Evolutionary conservation across 306 rosid genomes (phyloP).

Genomic region (Boehmeria nivea): DNA sequence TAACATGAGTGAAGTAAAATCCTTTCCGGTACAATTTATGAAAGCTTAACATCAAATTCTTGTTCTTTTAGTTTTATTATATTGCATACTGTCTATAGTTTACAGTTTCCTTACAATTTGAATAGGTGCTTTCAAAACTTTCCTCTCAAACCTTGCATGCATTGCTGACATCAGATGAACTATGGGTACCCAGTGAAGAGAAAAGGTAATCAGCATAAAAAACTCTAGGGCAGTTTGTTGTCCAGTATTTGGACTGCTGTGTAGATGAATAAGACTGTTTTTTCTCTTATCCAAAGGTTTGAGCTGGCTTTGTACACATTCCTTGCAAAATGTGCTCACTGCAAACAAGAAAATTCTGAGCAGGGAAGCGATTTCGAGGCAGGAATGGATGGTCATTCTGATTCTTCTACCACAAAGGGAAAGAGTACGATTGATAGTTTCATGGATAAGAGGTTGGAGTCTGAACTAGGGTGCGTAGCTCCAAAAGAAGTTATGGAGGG

Average conservation of each 20-base stretch:
- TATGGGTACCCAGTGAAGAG: conserved; percentile 91
- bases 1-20: no score
- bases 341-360: conserved; percentile 62
- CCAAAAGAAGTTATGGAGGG: conserved; percentile 49
- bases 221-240: conserved; percentile 26
- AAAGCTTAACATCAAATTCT: not conserved
- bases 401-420: conserved; percentile 47
- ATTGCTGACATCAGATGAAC: conserved; percentile 72
- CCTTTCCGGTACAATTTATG: no score
- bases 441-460: conserved; percentile 47
- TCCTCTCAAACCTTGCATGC: conserved; percentile 84
- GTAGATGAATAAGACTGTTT: conserved; percentile 20
- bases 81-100: conserved; percentile 6
- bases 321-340: conserved; percentile 62
- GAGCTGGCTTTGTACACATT: conserved; percentile 72
- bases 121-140: conserved; percentile 90
- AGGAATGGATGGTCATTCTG: conserved; percentile 39
- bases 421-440: conserved; percentile 41
- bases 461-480: conserved; percentile 52
- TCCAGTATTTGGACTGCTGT: conserved; percentile 23
- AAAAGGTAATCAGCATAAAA: conserved; percentile 47
- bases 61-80: not conserved
- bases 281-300: conserved; percentile 45
- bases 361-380: conserved; percentile 61
- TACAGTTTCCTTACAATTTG: conserved; percentile 3